phyloP scores from a whole-genome alignment of 345 rosid species.

The Corchorus capsularis region DNA sequence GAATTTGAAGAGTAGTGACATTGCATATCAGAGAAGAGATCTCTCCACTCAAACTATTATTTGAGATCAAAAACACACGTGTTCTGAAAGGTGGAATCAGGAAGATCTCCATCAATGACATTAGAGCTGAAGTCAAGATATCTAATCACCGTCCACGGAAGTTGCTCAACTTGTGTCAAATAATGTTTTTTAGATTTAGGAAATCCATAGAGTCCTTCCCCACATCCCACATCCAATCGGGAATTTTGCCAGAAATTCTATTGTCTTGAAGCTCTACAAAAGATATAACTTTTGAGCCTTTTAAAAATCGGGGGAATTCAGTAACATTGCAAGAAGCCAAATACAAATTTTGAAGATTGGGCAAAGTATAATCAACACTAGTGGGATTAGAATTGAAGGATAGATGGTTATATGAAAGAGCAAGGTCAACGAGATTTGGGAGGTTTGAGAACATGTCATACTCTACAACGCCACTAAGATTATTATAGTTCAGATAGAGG shows the following conservation, averaged over 20 bases:
- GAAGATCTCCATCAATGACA: conserved; percentile 26
- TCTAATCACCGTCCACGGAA: background rate
- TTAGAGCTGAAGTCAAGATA: conserved; percentile 22
- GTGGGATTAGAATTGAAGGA: background rate
- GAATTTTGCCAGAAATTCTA: conserved; percentile 27
- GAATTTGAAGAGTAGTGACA: too few relatives aligned
- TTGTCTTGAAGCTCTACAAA: conserved; percentile 20
- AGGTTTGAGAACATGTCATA: conserved; percentile 22
- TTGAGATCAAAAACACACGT: background rate
- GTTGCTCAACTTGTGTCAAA: conserved; percentile 9
- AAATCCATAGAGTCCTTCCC: background rate
- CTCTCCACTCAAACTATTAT: conserved; percentile 12
- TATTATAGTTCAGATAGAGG: too few relatives aligned
- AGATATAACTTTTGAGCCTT: background rate
- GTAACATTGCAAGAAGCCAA: conserved; percentile 21
- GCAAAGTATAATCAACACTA: conserved; percentile 4
- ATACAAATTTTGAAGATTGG: background rate
- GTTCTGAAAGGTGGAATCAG: conserved; percentile 9
- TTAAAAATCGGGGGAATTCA: conserved; percentile 21
- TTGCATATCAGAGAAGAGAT: too few relatives aligned
- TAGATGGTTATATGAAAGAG: conserved; percentile 18
- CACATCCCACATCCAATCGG: conserved; percentile 13
- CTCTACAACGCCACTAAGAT: background rate
- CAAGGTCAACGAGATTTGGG: background rate
- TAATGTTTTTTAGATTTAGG: conserved; percentile 15